Evolutionary conservation across 345 rosid species (phyloP), one percentile per base, ranked within the genome.

Genomic region (Microcos paniculata): DNA sequence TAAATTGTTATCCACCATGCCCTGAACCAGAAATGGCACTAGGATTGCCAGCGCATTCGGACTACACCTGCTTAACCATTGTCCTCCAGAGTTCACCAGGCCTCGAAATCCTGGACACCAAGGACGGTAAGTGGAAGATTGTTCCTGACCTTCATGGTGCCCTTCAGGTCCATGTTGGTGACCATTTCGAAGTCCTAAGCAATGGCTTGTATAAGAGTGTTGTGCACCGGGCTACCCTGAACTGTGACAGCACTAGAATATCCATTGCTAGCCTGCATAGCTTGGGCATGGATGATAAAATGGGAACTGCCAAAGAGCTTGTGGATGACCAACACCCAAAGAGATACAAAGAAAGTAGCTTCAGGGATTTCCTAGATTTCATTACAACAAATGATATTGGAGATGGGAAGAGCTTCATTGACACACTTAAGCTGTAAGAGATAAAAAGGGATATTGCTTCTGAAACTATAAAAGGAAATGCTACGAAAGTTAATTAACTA

Each of bases 231-330:
- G 93, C 77, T 13, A 70, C 74, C 16, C 57, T 89, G 38, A 87
- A 86, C 51, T 18, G 72, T 23, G 84, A 83, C 8, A 80, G 23
- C 69, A 85, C 83, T 15, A 80, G 95, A 58, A 35, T 89, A 26
- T 91, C 94, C 2, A 80, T 89, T 48, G 92, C 90, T 0, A 90
- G 95, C 78, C 73, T 91, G 15, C 93, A 89, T n/a, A 87, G 93
- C 53, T 82, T 89, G 77, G 90, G 84, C 3, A 75, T 90, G 86
- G 88, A 91, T 74, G 93, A 90, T 58, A 87, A 84, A 73, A 83
- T 90, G 88, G 84, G 71, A 45, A 75, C 88, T 21, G 92, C 97
- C 2, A 4, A 65, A 59, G 89, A 87, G 73, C 86, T 90, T 21
- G 81, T 89, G 53, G 88, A 82, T 28, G 84, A 80, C 23, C 43